These are phyloP conservation scores for Pilasporangium apinafurcum DNA, from an alignment of 352 stramenopile genomes.

Conservation along the genomic window DNA sequence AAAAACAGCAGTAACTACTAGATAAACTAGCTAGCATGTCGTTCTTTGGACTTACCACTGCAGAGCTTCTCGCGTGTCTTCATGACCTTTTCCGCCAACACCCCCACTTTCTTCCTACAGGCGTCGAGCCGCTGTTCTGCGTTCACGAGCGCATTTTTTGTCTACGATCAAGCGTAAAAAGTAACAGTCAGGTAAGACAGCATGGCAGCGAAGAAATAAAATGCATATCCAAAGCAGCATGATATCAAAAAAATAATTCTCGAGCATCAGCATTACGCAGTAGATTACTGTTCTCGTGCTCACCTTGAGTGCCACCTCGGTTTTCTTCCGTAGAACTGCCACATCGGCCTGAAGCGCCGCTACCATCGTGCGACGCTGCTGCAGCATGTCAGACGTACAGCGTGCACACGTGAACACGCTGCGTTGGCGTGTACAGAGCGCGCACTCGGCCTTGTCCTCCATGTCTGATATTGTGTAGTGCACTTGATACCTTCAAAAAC, in stretches of 20 bases:
- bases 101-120: slow-evolving; percentile 52
- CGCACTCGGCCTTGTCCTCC: slow-evolving; percentile 37
- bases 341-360: slow-evolving; percentile 68
- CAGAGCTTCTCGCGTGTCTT: slow-evolving; percentile 64
- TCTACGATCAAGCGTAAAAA: slow-evolving; percentile 12
- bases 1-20: neutral
- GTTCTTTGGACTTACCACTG: slow-evolving; percentile 17
- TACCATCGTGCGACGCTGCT: slow-evolving; percentile 76
- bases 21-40: neutral
- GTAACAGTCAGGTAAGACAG: neutral
- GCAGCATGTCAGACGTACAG: slow-evolving; percentile 61
- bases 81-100: slow-evolving; percentile 55
- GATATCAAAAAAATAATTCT: too few relatives aligned
- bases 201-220: too few relatives aligned
- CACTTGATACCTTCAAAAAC: neutral
- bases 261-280: too few relatives aligned
- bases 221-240: too few relatives aligned
- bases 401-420: slow-evolving; percentile 53
- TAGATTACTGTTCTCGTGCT: too few relatives aligned
- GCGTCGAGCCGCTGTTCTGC: slow-evolving; percentile 40
- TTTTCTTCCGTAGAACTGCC: slow-evolving; percentile 74
- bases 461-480: neutral
- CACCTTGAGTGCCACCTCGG: slow-evolving; percentile 58
- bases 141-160: slow-evolving; percentile 40
- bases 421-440: slow-evolving; percentile 40